Evolutionary conservation across 495 filamentous ascomycete genomes (phyloP), one percentile per base, ranked within the genome.

Genomic region (Peziza echinospora): DNA sequence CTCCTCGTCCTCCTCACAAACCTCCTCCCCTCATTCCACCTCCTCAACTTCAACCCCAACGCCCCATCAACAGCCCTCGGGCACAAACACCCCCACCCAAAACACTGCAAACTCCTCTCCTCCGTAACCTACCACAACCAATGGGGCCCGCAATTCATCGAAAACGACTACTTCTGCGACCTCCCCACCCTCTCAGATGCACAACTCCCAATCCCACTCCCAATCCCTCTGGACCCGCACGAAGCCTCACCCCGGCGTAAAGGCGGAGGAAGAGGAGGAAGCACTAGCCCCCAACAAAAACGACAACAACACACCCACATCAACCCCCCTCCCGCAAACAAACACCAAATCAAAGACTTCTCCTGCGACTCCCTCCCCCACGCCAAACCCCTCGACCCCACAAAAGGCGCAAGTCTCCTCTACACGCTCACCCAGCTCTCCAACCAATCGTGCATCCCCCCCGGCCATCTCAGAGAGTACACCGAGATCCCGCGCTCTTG

Each of bases 141-240:
- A 21, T 58, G 23, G 16, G 52, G 49, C 22, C 55, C 56, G 11
- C 10, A 58, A n/a, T 59, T 59, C 42, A 9, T 21, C 21, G 56
- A 59, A 47, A 45, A 58, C 23, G 44, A 44, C 26, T 59, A 59
- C 28, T 2, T 44, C 37, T 59, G 56, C 47, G 70, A 47, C 28
- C 50, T 54, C 51, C 65, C 63, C 45, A 73, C 49, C 55, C 69
- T 68, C 41, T 69, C 65, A 50, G 62, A 59, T 48, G 68, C 67
- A n/a, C 44, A 24, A 17, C 48, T 24, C 3, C 7, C 24, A 0
- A 30, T 25, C 10, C 52, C 19, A 8, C 25, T 30, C 24, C 22
- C 26, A 11, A 37, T 37, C 30, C 30, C 13, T 13, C 30, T 17
- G 13, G 13, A 37, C 30, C 30, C 28, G 2, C n/a, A n/a, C n/a